Evolutionary conservation across 352 stramenopile genomes (phyloP).

Genomic region (Phytopythium vexans): DNA sequence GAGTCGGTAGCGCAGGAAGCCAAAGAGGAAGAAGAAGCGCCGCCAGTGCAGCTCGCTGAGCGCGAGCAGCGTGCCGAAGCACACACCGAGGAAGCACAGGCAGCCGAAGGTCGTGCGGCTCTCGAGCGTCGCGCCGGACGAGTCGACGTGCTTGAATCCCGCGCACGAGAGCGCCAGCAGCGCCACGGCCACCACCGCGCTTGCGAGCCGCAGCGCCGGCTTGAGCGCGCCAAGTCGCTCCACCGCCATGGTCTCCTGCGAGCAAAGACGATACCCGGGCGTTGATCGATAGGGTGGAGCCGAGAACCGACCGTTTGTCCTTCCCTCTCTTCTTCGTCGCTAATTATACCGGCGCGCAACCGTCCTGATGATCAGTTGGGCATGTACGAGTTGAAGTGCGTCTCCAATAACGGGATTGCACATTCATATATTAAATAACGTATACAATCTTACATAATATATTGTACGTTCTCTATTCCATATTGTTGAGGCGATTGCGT

Average conservation of each 20-base stretch:
- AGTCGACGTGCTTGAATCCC: conserved; percentile 44
- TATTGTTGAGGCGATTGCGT: no score
- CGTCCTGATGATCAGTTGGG: no score
- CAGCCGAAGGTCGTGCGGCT: conserved; percentile 61
- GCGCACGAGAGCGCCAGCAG: conserved; percentile 45
- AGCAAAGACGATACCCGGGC: no score
- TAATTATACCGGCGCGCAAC: no score
- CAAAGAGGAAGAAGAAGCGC: conserved; percentile 79
- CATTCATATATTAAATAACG: no score
- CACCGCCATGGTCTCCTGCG: background rate
- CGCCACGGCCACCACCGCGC: conserved; percentile 22
- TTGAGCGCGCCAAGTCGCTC: conserved; percentile 11
- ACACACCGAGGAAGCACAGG: conserved; percentile 67
- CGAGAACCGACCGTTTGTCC: no score
- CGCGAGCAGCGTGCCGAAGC: conserved; percentile 55
- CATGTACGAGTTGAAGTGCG: no score
- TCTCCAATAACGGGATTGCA: no score
- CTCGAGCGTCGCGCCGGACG: conserved; percentile 29
- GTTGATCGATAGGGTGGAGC: no score
- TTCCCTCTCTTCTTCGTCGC: no score
- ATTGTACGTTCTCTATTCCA: no score
- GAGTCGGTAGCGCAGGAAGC: conserved; percentile 74
- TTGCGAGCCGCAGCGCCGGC: conserved; percentile 34
- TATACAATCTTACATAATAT: no score
- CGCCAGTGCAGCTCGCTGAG: conserved; percentile 63